Percentiles rank a stretch among this genome's conserved stretches.
These are phyloP conservation scores for Geranium incanum DNA, from an alignment of 441 rosid genomes.

Conservation along the genomic window DNA sequence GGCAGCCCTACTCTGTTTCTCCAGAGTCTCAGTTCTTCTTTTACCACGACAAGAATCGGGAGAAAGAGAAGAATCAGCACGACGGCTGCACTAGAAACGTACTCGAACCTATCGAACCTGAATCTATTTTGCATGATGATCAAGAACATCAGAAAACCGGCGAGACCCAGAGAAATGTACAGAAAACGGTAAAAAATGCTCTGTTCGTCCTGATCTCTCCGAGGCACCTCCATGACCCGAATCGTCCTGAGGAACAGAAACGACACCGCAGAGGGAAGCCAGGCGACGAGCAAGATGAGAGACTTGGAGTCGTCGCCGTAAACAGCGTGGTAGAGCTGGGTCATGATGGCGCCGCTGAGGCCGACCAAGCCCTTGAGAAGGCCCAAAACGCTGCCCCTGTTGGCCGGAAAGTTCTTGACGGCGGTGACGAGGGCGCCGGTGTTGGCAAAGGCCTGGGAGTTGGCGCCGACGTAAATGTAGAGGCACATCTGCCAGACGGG, in stretches of 20 bases:
- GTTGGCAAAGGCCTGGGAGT: no score
- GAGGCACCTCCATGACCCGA: constrained; percentile 34
- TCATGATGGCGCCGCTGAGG: no score
- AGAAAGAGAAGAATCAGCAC: constrained; percentile 40
- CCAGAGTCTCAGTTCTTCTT: constrained; percentile 45
- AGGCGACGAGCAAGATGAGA: constrained; percentile 51
- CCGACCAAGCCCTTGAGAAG: no score
- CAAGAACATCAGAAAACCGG: constrained; percentile 47
- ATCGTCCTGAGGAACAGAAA: constrained; percentile 42
- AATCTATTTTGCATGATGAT: constrained; percentile 41
- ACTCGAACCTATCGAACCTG: constrained; percentile 37
- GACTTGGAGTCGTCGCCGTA: neutral
- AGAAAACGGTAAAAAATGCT: constrained; percentile 43
- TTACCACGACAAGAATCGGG: constrained; percentile 38
- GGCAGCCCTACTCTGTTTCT: constrained; percentile 4
- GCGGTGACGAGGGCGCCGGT: no score
- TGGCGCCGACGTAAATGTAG: no score
- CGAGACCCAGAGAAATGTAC: constrained; percentile 51
- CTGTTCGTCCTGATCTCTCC: constrained; percentile 31
- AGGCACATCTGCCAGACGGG: no score
- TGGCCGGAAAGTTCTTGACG: constrained; percentile 67
- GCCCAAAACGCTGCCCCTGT: no score
- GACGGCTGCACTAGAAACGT: constrained; percentile 33
- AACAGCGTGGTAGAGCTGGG: no score
- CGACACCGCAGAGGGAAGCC: constrained; percentile 60